Evolutionary conservation across 2,329 filamentous ascomycete genomes (phyloP).

Genomic region (Colletotrichum simmondsii): DNA sequence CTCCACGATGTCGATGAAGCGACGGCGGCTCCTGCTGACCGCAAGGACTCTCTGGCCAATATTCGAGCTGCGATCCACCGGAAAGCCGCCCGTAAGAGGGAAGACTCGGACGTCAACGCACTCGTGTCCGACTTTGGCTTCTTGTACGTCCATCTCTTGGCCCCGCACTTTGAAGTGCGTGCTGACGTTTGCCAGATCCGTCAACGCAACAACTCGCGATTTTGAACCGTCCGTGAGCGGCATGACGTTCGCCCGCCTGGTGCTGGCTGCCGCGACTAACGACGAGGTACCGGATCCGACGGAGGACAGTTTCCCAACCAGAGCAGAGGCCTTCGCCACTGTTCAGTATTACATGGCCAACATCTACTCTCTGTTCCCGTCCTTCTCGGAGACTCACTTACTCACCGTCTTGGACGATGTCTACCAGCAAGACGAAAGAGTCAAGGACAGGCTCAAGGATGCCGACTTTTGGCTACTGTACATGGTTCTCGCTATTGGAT

Average conservation of each 20-base stretch:
- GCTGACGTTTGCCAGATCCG: conserved; percentile 67
- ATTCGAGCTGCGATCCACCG: conserved; percentile 73
- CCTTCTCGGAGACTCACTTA: conserved; percentile 83
- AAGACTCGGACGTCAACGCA: conserved; percentile 89
- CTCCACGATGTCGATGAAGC: conserved; percentile 69
- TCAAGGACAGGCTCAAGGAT: conserved; percentile 59
- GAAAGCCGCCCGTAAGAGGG: conserved; percentile 72
- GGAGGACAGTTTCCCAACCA: conserved; percentile 74
- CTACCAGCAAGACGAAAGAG: conserved; percentile 75
- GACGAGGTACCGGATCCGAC: conserved; percentile 74
- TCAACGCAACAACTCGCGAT: conserved; percentile 94
- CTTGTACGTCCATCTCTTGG: conserved; percentile 65
- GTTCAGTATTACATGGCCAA: conserved; percentile 88
- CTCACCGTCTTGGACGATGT: conserved; percentile 84
- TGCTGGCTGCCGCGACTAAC: conserved; percentile 84
- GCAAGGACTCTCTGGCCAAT: conserved; percentile 71
- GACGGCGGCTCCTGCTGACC: conserved; percentile 45
- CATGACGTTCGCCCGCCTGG: conserved; percentile 91
- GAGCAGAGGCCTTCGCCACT: conserved; percentile 74
- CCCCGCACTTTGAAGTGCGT: background rate
- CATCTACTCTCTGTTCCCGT: conserved; percentile 82
- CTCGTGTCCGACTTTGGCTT: conserved; percentile 95
- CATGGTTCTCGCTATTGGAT: conserved; percentile 88
- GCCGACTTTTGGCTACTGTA: conserved; percentile 89
- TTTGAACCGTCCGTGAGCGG: conserved; percentile 89